Base-by-base conservation (phyloP, 352 stramenopile species). In the Globisporangium radiosum region DNA sequence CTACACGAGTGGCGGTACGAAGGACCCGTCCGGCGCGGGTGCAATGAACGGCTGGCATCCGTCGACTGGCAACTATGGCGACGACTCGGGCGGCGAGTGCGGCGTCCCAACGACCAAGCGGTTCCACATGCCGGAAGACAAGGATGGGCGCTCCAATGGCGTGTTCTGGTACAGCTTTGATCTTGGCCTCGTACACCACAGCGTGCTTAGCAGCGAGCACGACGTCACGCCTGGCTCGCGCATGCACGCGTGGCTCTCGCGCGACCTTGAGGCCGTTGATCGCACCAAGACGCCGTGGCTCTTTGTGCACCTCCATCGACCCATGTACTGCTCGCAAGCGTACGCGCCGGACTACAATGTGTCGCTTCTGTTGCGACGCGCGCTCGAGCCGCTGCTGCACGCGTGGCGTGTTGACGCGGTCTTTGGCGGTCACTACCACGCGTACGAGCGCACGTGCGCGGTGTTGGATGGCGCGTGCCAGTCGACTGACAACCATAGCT, bases 141-240 rank as follows among this genome's bases (percentile, higher is more conserved):
- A 78, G 38, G 76, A 85, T 40, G 6, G 19, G 14, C 45, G 8
- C 14, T 59, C 64, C 33, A 84, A 81, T 38, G 56, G 62, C 7
- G 78, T 93, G 36, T 94, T 88, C 64, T 95, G 89, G 86, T 92
- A 97, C 70, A 96, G 80, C 9, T 97, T 96, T 65, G 73, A 96
- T 51, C 89, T 92, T 57, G 83, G 71, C 15, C 78, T 81, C 51
- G 77, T 97, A 5, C 88, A 97, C 55, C 91, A 94, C n/a, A 83
- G 97, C 39, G 83, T 97, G 50, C 86, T 98, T 53, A 93, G 77
- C 33, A 91, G 81, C 19, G 94, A 98, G 63, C 90, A 98, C 63
- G 78, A 98, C 70, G 85, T 93, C 63, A 76, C 73, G 1, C 66
- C 62, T 17, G 91, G 86, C 11, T 96, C 88, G 4, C 64, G 63